Percentiles rank a stretch among this genome's conserved stretches.
phyloP scores from a whole-genome alignment of 164 flowering plant genomes.

The Paratinospora sagittata region DNA sequence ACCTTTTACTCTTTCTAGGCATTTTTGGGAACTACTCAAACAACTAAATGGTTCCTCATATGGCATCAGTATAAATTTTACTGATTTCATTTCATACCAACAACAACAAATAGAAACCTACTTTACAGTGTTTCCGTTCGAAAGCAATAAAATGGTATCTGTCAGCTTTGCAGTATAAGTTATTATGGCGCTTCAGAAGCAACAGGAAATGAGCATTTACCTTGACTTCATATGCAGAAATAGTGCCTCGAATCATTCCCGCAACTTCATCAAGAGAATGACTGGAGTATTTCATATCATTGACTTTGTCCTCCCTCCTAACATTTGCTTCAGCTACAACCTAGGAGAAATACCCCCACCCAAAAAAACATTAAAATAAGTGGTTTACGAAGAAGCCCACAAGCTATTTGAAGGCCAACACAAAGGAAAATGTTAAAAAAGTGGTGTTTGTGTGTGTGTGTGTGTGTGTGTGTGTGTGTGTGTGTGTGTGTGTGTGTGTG shows the following conservation, averaged over 20 bases:
- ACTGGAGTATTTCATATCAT: conserved; percentile 60
- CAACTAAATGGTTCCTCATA: neutral
- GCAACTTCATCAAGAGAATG: conserved; percentile 98
- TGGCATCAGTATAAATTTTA: neutral
- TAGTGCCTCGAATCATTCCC: conserved; percentile 71
- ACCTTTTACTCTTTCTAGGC: neutral
- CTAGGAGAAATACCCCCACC: conserved; percentile 58
- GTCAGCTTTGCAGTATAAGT: neutral
- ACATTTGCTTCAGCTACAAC: conserved; percentile 63
- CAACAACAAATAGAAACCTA: neutral
- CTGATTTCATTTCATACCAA: neutral
- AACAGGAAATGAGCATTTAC: conserved; percentile 25
- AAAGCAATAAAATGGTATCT: neutral
- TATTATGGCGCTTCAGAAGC: neutral
- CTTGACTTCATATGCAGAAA: conserved; percentile 78
- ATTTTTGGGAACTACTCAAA: neutral
- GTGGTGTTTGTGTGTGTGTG: too few relatives aligned
- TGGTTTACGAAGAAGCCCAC: neutral
- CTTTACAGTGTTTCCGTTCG: neutral
- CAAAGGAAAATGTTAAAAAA: too few relatives aligned
- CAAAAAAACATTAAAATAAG: conserved; percentile 6
- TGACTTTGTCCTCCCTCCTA: conserved; percentile 57
- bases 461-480: too few relatives aligned
- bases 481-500: too few relatives aligned
- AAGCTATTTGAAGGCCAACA: neutral